Conservation (phyloP, 345 rosid genomes). For the Clarkia xantiana region DNA sequence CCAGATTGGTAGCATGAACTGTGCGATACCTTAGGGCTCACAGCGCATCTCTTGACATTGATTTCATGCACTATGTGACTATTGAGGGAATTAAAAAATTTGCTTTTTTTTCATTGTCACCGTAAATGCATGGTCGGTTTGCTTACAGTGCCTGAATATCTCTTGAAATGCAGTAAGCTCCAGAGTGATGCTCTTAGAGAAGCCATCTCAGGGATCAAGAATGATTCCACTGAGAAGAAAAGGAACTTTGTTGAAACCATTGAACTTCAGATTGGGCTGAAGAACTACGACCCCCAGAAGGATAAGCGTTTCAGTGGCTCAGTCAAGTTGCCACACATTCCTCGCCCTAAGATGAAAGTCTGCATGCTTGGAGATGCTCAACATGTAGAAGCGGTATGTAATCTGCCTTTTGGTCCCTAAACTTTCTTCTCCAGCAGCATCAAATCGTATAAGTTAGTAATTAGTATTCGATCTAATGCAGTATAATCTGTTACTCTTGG, state of each 20-base stretch:
- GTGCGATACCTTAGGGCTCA: no score
- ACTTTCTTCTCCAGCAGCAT: no score
- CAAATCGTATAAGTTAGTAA: neutral
- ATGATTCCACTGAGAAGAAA: slow-evolving; percentile 6
- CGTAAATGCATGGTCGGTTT: no score
- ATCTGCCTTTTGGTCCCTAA: neutral
- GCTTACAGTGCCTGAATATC: no score
- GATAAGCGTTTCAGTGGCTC: slow-evolving; percentile 10
- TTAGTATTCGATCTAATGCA: neutral
- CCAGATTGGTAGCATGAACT: no score
- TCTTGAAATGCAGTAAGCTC: neutral
- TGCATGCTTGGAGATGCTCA: slow-evolving; percentile 10
- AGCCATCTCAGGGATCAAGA: slow-evolving; percentile 1
- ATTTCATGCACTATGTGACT: no score
- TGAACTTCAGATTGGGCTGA: slow-evolving; percentile 10
- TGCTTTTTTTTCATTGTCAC: no score
- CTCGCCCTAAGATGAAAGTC: slow-evolving; percentile 4
- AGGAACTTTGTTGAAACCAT: slow-evolving; percentile 1
- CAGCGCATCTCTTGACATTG: no score
- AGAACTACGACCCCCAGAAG: slow-evolving; percentile 6
- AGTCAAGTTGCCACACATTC: slow-evolving; percentile 4
- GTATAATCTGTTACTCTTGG: neutral
- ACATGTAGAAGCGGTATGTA: slow-evolving; percentile 5
- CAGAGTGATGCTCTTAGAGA: slow-evolving; percentile 5
- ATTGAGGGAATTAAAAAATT: no score